Evolutionary conservation across 805 yeast species (phyloP).

Genomic region (Saturnispora hagleri): DNA sequence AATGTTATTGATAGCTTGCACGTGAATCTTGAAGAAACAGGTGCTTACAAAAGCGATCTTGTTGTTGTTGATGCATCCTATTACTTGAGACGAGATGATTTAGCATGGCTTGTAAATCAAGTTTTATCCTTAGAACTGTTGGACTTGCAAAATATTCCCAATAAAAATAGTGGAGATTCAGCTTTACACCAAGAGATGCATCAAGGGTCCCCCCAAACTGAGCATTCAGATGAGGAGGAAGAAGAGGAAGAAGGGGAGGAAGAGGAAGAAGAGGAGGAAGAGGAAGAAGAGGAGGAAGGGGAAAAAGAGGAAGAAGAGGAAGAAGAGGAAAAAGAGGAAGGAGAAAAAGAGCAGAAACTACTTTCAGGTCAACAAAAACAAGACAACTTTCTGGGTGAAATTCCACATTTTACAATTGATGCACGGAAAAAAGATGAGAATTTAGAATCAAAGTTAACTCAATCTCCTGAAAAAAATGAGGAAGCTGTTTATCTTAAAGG

Average conservation of each 20-base stretch:
- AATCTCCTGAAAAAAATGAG: not conserved
- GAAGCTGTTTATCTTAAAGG: constrained; percentile 1
- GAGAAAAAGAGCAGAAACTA: not conserved
- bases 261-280: not conserved
- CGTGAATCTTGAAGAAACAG: constrained; percentile 8
- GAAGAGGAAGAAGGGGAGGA: not conserved
- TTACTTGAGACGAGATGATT: constrained; percentile 3
- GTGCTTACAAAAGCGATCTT: not conserved
- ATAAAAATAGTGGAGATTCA: not conserved
- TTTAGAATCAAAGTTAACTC: not conserved
- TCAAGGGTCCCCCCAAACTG: not conserved
- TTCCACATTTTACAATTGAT: constrained; percentile 15
- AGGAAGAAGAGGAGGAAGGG: not conserved
- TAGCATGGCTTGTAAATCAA: not conserved
- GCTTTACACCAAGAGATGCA: not conserved
- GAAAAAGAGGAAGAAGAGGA: not conserved
- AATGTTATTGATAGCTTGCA: constrained; percentile 18
- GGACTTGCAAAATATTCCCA: not conserved
- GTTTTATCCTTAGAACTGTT: not conserved
- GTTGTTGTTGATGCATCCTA: constrained; percentile 4
- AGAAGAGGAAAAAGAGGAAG: not conserved
- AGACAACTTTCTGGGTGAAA: constrained; percentile 17
- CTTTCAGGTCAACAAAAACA: constrained; percentile 18
- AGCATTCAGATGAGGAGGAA: not conserved
- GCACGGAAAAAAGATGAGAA: not conserved